Evolutionary conservation across 1,139 yeast species (phyloP), one percentile per base, ranked within the genome.

Genomic region (Saccharomyces hybrid): DNA sequence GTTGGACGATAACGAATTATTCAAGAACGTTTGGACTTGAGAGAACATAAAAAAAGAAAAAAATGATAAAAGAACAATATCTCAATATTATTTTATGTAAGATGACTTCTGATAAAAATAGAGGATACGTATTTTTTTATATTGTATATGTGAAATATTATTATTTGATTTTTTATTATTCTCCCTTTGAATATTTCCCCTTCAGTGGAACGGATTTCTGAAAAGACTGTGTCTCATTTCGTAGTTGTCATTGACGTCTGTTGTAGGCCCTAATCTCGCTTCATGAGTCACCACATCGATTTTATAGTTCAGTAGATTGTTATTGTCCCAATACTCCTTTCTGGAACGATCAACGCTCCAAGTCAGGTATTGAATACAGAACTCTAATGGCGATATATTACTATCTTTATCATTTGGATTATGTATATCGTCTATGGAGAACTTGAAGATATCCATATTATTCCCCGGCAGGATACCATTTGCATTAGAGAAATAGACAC

Each of bases 11-110:
- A 61, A 64, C 51, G 67, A 64, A 12, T 51, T 64, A 24, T 61
- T 64, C 47, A 63, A 64, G 49, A 64, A 64, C 52, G 65, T 64
- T 2, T 63, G 67, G 67, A 51, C 58, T n/a, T 59, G 42, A 55
- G 3, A 9, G 14, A 46, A 21, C 11, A 16, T 3, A 7, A 16
- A 27, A 41, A 4, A 16, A 16, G 14, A 11, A 34, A 28, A 21
- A 16, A 14, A 16, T 31, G 29, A 46, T 16, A 28, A 7, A 48
- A 28, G 44, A 28, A 28, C 21, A 29, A 9, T 21, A 48, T 29
- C 21, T 26, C 19, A 48, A 31, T 44, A 16, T 41, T 44, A 21
- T 27, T 26, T 44, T 24, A 27, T 27, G 47, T 29, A 38, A 24
- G 38, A 24, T 49, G 38, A 34, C 28, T 12, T 48, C 19, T 16